A percentile compares a stretch with the other conserved stretches of the same genome.
phyloP scores from a whole-genome alignment of 73 alveolate genomes.

The Uronychia binucleata region DNA sequence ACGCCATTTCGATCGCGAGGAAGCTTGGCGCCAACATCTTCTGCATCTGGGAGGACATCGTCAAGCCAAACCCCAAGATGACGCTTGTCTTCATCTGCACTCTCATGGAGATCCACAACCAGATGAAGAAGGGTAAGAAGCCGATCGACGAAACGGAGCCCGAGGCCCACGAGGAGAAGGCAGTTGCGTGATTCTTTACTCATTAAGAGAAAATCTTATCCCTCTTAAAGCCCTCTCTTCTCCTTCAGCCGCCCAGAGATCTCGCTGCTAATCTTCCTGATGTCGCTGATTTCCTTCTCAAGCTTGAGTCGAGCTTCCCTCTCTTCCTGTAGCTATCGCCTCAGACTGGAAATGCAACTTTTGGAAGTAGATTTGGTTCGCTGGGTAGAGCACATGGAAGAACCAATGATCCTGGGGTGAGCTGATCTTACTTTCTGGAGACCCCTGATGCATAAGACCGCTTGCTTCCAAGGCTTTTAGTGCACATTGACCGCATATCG shows the following conservation, averaged over 20 bases:
- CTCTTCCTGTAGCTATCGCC: neutral
- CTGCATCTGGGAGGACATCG: constrained; percentile 95
- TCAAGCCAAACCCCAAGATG: constrained; percentile 82
- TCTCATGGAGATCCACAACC: constrained; percentile 37
- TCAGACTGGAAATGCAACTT: neutral
- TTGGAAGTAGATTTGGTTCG: neutral
- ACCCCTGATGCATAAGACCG: neutral
- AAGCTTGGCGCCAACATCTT: constrained; percentile 95
- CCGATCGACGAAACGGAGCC: neutral
- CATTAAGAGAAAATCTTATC: neutral
- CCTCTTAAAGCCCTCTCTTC: too few relatives aligned
- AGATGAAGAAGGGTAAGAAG: constrained; percentile 38
- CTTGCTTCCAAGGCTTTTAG: neutral
- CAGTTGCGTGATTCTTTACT: neutral
- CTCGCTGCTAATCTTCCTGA: neutral
- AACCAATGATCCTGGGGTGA: too few relatives aligned
- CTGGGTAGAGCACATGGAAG: neutral
- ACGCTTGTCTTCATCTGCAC: constrained; percentile 59
- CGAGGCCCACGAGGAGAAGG: constrained; percentile 3
- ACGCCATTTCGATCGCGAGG: constrained; percentile 95
- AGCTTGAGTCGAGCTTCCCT: neutral
- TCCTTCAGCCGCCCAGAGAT: neutral
- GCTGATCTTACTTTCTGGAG: too few relatives aligned
- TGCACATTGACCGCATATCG: neutral
- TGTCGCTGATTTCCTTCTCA: neutral